Conservation (phyloP, 2,329 filamentous ascomycete genomes). For the Ascochyta koolunga region DNA sequence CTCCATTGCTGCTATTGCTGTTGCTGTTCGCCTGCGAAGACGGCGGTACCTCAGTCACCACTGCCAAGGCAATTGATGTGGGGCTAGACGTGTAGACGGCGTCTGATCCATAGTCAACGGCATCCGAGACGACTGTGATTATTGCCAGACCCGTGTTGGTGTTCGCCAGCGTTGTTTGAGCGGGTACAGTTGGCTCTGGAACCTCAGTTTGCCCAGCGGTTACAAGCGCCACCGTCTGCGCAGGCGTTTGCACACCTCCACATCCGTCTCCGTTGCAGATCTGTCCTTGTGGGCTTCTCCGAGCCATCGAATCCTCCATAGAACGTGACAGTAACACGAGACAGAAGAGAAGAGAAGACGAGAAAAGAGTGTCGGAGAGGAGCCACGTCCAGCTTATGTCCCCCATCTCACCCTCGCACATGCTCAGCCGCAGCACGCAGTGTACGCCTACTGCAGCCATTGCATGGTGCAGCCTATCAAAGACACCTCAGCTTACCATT, state of each 20-base stretch:
- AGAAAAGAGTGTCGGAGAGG: neutral
- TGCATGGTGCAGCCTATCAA: neutral
- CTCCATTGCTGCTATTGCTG: neutral
- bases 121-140: neutral
- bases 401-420: conserved; percentile 7
- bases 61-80: neutral
- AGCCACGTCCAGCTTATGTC: conserved; percentile 1
- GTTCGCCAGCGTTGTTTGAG: neutral
- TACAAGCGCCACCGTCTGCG: neutral
- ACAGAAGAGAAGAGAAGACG: conserved; percentile 2
- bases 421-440: conserved; percentile 10
- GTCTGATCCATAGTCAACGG: neutral
- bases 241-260: too few species aligned
- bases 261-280: neutral
- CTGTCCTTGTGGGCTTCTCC: neutral
- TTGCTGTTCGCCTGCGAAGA: neutral
- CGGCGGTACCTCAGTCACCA: neutral
- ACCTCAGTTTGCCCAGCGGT: neutral
- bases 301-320: neutral
- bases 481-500: neutral
- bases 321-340: conserved; percentile 1
- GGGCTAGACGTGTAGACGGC: neutral
- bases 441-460: conserved; percentile 11
- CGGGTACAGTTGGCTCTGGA: neutral
- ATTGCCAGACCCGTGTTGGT: neutral